Conservation (phyloP, 805 yeast species). For the Hanseniaspora guilliermondii region DNA sequence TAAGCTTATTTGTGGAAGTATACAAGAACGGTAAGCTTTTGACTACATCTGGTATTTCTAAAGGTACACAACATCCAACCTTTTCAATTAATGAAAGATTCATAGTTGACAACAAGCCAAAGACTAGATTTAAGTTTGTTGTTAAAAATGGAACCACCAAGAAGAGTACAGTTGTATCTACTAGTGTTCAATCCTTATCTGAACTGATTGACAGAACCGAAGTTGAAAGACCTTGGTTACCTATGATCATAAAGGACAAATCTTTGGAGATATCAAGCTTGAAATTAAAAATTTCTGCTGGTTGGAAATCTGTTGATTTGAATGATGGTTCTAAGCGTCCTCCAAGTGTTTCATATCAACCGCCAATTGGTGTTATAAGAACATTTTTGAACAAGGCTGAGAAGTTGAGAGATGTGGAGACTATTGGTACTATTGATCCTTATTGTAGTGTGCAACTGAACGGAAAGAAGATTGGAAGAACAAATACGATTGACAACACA, state of each 20-base stretch:
- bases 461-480: constrained; percentile 65
- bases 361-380: constrained; percentile 87
- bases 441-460: constrained; percentile 70
- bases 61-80: constrained; percentile 52
- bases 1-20: constrained; percentile 59
- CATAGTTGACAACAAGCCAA: constrained; percentile 59
- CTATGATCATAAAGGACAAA: constrained; percentile 32
- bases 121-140: constrained; percentile 53
- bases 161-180: constrained; percentile 37
- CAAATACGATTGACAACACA: constrained; percentile 52
- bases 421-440: constrained; percentile 85
- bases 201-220: constrained; percentile 67
- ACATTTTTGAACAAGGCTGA: constrained; percentile 57
- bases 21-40: constrained; percentile 50
- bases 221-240: constrained; percentile 68
- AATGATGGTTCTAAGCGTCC: constrained; percentile 36
- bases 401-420: constrained; percentile 72
- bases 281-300: constrained; percentile 52
- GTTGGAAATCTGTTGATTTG: constrained; percentile 80
- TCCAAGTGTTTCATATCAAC: constrained; percentile 72
- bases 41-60: constrained; percentile 41
- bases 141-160: constrained; percentile 51
- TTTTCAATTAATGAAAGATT: constrained; percentile 56
- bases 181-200: constrained; percentile 43
- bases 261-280: constrained; percentile 44